phyloP scores from a whole-genome alignment of 192 early-diverging fungal genomes.

The Geranomyces variabilis region DNA sequence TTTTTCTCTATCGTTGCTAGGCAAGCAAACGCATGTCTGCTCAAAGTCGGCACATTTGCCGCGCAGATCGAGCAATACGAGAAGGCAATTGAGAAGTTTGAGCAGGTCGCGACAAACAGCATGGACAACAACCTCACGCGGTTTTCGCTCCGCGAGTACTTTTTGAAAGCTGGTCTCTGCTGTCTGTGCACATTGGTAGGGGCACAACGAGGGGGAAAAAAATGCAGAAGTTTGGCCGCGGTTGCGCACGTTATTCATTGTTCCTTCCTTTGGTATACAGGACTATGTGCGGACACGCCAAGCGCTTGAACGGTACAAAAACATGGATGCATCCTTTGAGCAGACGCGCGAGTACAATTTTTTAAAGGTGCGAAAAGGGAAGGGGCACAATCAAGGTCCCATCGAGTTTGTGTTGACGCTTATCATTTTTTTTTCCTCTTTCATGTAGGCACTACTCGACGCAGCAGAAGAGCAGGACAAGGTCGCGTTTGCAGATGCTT shows the following conservation, averaged over 20 bases:
- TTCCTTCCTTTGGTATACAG: constrained; percentile 34
- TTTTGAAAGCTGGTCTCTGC: constrained; percentile 94
- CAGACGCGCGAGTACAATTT: constrained; percentile 86
- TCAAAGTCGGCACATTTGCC: constrained; percentile 91
- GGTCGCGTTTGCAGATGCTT: constrained; percentile 79
- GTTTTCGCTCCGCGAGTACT: constrained; percentile 96
- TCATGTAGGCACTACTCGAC: constrained; percentile 63
- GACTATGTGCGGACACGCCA: constrained; percentile 76
- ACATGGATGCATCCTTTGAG: constrained; percentile 85
- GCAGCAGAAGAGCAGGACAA: constrained; percentile 79
- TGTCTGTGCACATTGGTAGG: constrained; percentile 76
- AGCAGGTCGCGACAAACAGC: constrained; percentile 78
- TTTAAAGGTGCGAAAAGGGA: constrained; percentile 37
- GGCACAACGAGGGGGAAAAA: constrained; percentile 21
- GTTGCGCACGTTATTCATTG: not conserved
- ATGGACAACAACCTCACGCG: constrained; percentile 90
- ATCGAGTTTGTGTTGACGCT: not conserved
- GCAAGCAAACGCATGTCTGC: constrained; percentile 83
- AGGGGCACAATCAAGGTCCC: no score
- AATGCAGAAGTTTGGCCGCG: no score
- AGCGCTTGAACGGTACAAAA: constrained; percentile 82
- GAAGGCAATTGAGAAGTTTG: constrained; percentile 83
- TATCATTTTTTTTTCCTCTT: not conserved
- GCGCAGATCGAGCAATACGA: constrained; percentile 88
- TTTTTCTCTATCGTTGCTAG: constrained; percentile 35